A percentile compares a stretch with the other conserved stretches of the same genome.
Evolutionary conservation across 768 basidiomycete genomes (phyloP).

Genomic region (Suillus fuscotomentosus): DNA sequence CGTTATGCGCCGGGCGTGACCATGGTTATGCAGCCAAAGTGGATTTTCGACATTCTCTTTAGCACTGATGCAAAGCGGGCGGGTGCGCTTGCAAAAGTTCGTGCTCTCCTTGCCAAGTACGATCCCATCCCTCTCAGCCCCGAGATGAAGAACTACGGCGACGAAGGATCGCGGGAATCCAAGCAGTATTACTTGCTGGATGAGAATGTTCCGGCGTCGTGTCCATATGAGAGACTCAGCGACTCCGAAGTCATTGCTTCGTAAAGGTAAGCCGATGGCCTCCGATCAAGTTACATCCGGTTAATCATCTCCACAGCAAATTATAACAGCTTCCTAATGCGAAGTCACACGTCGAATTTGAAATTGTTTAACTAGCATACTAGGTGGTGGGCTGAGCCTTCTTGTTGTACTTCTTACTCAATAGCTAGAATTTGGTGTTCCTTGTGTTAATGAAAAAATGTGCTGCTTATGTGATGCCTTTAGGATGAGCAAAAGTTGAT

Average conservation of each 20-base stretch:
- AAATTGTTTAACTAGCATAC: neutral
- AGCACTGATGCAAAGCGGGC: constrained; percentile 18
- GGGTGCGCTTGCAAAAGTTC: constrained; percentile 18
- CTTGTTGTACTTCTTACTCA: neutral
- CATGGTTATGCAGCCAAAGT: constrained; percentile 24
- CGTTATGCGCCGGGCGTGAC: constrained; percentile 19
- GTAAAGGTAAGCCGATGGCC: neutral
- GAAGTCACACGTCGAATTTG: neutral
- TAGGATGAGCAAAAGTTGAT: too few relatives aligned
- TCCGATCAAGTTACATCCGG: neutral
- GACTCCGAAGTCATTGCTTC: constrained; percentile 4
- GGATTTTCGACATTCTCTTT: constrained; percentile 24
- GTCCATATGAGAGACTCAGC: constrained; percentile 15
- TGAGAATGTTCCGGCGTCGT: constrained; percentile 18
- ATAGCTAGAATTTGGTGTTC: too few relatives aligned
- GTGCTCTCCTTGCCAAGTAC: constrained; percentile 16
- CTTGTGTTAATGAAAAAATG: too few relatives aligned
- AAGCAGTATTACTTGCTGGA: constrained; percentile 22
- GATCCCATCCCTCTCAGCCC: constrained; percentile 21
- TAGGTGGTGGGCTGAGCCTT: neutral
- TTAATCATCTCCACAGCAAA: neutral
- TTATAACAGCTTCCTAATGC: constrained; percentile 7
- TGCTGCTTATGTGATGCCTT: too few relatives aligned
- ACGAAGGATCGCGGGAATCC: constrained; percentile 19
- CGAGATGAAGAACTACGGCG: constrained; percentile 23